Evolutionary conservation across 2,329 filamentous ascomycete species (phyloP), one percentile per base, ranked within the genome.

Genomic region (Calonectria multiphialidica): DNA sequence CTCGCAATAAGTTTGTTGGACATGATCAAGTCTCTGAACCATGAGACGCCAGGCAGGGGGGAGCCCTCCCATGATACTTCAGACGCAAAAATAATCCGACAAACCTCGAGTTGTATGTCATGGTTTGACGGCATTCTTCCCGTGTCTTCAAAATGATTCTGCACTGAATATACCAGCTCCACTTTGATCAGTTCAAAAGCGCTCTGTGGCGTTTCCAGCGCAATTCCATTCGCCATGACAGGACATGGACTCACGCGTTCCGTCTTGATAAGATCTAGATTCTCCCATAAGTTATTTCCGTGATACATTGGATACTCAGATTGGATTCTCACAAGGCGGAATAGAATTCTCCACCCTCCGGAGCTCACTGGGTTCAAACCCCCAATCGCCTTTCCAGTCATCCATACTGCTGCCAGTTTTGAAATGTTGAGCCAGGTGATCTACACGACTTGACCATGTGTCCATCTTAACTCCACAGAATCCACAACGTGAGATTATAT

Each of bases 121-220:
- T 78, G 71, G 0, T n/a, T 59, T 0, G 57, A 73, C 2, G 77
- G 77, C 71, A 78, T 72, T 0, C 71, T 57, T 0, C 71, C 71
- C 15, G 69, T 73, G 10, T 70, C 50, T 6, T 79, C 76, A 35
- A 76, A 75, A 21, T 77, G 72, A 12, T 76, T 78, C 16, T 76
- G 77, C 75, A 78, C 78, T 12, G 76, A 78, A 37, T 78, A 75
- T 2, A 72, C 74, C 0, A 78, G 66, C 21, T 78, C 77, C 1
- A 78, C 1, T 23, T 78, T 78, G 0, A 78, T 68, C 0, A 78
- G 9, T n/a, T 78, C 77, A 9, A 78, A 78, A 0, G 77, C 77
- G 40, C 66, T 78, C 0, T 71, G 59, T 0, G 77, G 77, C 0
- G 76, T 75, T 21, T 78, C 77, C 0, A 70, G n/a, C 3, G 77